Percentiles rank a stretch among this genome's conserved stretches.
Conservation (phyloP, 1,284 basidiomycete species). For the Tilletia caries region DNA sequence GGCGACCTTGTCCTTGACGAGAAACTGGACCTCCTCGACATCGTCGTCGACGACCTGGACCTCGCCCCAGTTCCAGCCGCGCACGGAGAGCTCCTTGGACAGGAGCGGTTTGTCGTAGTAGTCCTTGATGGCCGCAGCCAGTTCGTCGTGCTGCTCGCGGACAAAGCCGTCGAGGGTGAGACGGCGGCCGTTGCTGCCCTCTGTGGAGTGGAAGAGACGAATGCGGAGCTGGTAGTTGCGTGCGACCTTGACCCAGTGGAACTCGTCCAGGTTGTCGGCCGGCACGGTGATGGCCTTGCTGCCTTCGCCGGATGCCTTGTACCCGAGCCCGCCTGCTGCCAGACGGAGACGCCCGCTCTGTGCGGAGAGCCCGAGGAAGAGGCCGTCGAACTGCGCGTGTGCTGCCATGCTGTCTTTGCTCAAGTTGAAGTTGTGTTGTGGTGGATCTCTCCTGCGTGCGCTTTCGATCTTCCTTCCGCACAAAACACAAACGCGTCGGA, state of each 20-base stretch:
- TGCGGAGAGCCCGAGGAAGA: conserved; percentile 71
- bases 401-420: conserved; percentile 1
- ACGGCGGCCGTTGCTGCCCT: conserved; percentile 59
- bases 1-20: conserved; percentile 81
- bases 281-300: conserved; percentile 41
- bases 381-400: conserved; percentile 67
- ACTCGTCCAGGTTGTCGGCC: conserved; percentile 41
- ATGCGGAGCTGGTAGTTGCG: conserved; percentile 85
- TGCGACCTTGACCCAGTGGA: conserved; percentile 63
- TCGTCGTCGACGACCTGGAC: conserved; percentile 62
- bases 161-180: conserved; percentile 92
- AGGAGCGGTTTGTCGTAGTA: conserved; percentile 84
- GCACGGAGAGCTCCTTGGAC: conserved; percentile 77
- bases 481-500: too few species aligned
- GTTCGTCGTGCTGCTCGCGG: conserved; percentile 65
- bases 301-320: conserved; percentile 35
- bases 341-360: conserved; percentile 67
- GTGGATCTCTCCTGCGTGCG: too few species aligned
- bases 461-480: too few species aligned
- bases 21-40: conserved; percentile 91
- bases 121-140: conserved; percentile 51
- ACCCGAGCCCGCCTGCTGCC: conserved; percentile 47
- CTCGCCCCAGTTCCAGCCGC: conserved; percentile 98
- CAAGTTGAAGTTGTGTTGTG: too few species aligned
- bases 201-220: conserved; percentile 62